Conservation (phyloP, 1,284 basidiomycete genomes). For the Prillingera fragicola region DNA sequence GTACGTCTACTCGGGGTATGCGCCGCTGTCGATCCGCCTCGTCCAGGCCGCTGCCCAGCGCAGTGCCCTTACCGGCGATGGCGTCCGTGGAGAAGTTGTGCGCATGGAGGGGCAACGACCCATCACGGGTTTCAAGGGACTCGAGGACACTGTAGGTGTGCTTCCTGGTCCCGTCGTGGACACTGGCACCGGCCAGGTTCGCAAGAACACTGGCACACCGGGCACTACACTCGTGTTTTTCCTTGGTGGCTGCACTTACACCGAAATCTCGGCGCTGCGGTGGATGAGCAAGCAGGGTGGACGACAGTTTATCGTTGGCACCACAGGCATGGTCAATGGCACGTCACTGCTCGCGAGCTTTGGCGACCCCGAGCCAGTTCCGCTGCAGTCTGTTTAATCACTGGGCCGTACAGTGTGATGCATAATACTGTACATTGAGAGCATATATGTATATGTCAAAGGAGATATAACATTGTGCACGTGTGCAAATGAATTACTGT, state of each 20-base stretch:
- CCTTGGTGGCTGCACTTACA: slow-evolving; percentile 96
- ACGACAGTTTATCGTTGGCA: slow-evolving; percentile 74
- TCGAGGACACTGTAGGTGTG: slow-evolving; percentile 77
- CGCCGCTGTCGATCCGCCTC: slow-evolving; percentile 83
- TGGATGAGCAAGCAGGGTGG: slow-evolving; percentile 82
- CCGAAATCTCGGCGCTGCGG: slow-evolving; percentile 88
- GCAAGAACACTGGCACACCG: no score
- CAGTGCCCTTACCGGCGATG: slow-evolving; percentile 57
- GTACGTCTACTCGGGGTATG: slow-evolving; percentile 95
- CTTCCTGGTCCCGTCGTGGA: slow-evolving; percentile 86
- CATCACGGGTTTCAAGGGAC: slow-evolving; percentile 91
- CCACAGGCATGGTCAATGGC: slow-evolving; percentile 80
- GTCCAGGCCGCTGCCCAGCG: slow-evolving; percentile 90
- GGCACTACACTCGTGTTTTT: slow-evolving; percentile 94
- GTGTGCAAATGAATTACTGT: no score
- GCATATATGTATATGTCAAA: background rate
- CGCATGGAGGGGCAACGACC: slow-evolving; percentile 48
- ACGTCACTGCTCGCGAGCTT: slow-evolving; percentile 27
- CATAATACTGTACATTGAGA: background rate
- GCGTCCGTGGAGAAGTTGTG: slow-evolving; percentile 48
- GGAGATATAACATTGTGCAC: no score
- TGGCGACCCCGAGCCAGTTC: slow-evolving; percentile 13
- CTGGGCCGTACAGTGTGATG: background rate
- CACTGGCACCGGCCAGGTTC: slow-evolving; percentile 32
- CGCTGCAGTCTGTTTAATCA: slow-evolving; percentile 2